Evolutionary conservation across 2,329 filamentous ascomycete species (phyloP).

Genomic region (Nigrospora sphaerica): DNA sequence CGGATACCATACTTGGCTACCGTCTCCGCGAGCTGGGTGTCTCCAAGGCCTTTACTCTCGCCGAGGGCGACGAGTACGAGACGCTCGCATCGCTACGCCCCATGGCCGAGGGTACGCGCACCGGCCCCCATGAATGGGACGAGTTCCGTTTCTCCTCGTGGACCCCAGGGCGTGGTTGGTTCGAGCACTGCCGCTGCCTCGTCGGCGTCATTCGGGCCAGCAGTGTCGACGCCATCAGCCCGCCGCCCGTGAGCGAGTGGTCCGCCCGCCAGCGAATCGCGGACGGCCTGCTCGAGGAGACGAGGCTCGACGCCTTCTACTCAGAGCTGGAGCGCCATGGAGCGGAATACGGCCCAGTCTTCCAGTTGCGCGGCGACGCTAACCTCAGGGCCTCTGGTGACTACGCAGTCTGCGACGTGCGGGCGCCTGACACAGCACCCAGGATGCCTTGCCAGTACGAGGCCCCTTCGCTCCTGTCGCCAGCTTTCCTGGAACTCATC

Average conservation of each 20-base stretch:
- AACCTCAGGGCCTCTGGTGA: neutral
- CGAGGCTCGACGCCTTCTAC: constrained; percentile 12
- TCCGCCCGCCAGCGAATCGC: neutral
- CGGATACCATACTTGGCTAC: constrained; percentile 18
- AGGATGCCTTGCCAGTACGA: neutral
- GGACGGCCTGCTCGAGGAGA: constrained; percentile 9
- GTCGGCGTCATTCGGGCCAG: constrained; percentile 18
- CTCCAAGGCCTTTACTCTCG: constrained; percentile 23
- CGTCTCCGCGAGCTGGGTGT: constrained; percentile 27
- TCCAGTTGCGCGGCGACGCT: neutral
- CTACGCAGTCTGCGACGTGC: neutral
- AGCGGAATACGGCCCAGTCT: neutral
- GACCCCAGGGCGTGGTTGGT: constrained; percentile 26
- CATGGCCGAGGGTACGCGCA: constrained; percentile 7
- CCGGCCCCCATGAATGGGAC: constrained; percentile 12
- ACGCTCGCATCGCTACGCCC: constrained; percentile 24
- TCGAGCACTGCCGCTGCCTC: constrained; percentile 25
- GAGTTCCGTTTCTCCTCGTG: constrained; percentile 30
- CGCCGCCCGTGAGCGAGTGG: constrained; percentile 17
- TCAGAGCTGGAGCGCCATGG: constrained; percentile 8
- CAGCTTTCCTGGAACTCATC: neutral
- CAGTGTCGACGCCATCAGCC: neutral
- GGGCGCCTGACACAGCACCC: neutral
- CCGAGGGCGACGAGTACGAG: constrained; percentile 25
- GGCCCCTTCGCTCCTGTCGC: neutral